These are phyloP conservation scores for Eucalyptus guilfoylei DNA, from an alignment of 345 rosid genomes.

Conservation along the genomic window DNA sequence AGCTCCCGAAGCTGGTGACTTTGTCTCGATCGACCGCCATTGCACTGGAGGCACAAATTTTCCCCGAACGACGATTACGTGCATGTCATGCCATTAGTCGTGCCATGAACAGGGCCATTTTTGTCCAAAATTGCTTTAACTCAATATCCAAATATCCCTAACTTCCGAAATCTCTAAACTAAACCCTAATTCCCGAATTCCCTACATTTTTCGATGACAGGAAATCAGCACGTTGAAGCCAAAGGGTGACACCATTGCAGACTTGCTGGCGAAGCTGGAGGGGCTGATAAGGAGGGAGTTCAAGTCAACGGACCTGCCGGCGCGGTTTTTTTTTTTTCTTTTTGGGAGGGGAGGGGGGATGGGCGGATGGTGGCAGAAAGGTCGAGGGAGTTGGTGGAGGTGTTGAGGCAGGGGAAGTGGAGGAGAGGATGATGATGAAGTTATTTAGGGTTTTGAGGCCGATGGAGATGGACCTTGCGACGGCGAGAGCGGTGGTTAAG, in stretches of 20 bases:
- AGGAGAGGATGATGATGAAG: constrained; percentile 73
- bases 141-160: background rate
- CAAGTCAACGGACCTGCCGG: constrained; percentile 59
- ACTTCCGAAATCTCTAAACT: background rate
- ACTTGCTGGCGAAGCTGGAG: constrained; percentile 62
- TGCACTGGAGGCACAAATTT: background rate
- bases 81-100: background rate
- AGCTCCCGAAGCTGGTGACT: background rate
- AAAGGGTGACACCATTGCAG: constrained; percentile 64
- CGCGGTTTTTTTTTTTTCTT: background rate
- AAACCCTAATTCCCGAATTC: background rate
- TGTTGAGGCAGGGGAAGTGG: constrained; percentile 72
- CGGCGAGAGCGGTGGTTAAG: constrained; percentile 11
- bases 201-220: background rate
- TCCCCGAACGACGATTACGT: background rate
- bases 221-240: constrained; percentile 65
- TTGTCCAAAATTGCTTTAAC: background rate
- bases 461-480: constrained; percentile 93
- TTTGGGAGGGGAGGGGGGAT: constrained; percentile 10
- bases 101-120: background rate
- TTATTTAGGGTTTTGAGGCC: constrained; percentile 65
- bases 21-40: background rate
- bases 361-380: constrained; percentile 69
- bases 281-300: constrained; percentile 47
- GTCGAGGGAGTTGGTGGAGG: constrained; percentile 77